Evolutionary conservation across 257 asterid species (phyloP), one percentile per base, ranked within the genome.

Genomic region (Solanum virginianum): DNA sequence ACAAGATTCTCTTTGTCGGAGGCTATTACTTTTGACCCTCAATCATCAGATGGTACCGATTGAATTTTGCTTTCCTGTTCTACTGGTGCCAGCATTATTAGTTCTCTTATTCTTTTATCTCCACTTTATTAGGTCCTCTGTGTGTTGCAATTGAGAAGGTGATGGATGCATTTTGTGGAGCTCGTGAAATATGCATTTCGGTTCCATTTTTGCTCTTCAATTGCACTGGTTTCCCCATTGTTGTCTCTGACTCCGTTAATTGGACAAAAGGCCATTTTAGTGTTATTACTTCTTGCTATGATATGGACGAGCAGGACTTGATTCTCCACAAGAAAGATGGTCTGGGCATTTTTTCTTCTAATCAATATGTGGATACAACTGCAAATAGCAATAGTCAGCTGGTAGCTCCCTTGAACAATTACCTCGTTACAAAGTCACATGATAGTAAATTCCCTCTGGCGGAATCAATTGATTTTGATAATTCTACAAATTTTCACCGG

Each of bases 161-260:
- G 83, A 94, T 96, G 98, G 97, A 95, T 90, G 96, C 97, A 16
- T 92, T 93, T 86, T 94, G 98, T 84, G 99, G 99, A 87, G 95
- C 97, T 84, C 98, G 99, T 89, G 99, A 94, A 92, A 86, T 96
- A 85, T 87, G 91, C 84, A 85, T 96, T 84, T 95, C 92, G 84
- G 95, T 93, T 85, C 97, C 99, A 11, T 94, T 92, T 87, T 90
- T 96, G 91, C 89, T 96, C 91, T 96, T 92, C 86, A 96, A 94
- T 87, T 94, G 98, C 90, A 91, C 97, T 87, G 98, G 99, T 86
- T 92, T 94, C 84, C 92, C 99, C 84, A 93, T 96, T 26, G 88
- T 91, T 84, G 91, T 96, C 81, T 92, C 97, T 41, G 88, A 90
- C 86, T 90, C 97, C 63, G 86, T 87, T 84, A 85, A 88, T 82